Conservation (phyloP, 1,284 basidiomycete genomes). For the Apiotrichum montevideense region DNA sequence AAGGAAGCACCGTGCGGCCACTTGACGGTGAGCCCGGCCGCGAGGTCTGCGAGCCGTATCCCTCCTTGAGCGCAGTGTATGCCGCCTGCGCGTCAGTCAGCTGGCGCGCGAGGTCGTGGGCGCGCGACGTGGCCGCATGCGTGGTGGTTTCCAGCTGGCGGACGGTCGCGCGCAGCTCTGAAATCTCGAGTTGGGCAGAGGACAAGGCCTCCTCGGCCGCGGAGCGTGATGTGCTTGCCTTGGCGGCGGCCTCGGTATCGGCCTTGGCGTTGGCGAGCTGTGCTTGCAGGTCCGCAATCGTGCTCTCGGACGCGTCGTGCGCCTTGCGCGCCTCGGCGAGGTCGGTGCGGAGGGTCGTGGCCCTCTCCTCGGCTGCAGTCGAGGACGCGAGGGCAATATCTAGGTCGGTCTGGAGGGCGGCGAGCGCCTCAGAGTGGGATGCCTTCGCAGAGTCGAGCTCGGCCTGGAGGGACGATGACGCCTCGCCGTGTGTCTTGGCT, state of each 20-base stretch:
- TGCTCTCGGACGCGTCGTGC: constrained; percentile 1
- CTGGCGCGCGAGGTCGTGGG: constrained; percentile 66
- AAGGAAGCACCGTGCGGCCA: neutral
- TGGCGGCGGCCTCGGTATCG: neutral
- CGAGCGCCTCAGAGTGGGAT: neutral
- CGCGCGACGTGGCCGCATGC: constrained; percentile 63
- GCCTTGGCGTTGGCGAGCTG: neutral
- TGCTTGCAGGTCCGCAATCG: neutral
- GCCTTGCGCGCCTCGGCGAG: constrained; percentile 2
- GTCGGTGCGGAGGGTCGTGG: constrained; percentile 1
- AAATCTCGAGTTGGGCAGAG: constrained; percentile 59
- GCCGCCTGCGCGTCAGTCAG: constrained; percentile 30
- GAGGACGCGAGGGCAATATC: constrained; percentile 5
- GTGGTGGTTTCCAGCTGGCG: constrained; percentile 64
- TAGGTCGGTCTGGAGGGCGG: constrained; percentile 4
- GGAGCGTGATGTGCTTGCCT: neutral
- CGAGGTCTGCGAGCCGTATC: constrained; percentile 5
- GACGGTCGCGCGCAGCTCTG: constrained; percentile 66
- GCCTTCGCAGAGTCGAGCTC: neutral
- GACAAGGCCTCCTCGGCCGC: constrained; percentile 6
- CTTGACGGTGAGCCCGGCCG: neutral
- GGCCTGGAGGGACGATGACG: neutral
- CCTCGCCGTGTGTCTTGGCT: constrained; percentile 6
- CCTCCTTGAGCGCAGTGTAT: constrained; percentile 6
- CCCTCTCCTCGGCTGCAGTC: constrained; percentile 1